phyloP scores from a whole-genome alignment of 75 land plant species.

The Cunninghamia lanceolata region DNA sequence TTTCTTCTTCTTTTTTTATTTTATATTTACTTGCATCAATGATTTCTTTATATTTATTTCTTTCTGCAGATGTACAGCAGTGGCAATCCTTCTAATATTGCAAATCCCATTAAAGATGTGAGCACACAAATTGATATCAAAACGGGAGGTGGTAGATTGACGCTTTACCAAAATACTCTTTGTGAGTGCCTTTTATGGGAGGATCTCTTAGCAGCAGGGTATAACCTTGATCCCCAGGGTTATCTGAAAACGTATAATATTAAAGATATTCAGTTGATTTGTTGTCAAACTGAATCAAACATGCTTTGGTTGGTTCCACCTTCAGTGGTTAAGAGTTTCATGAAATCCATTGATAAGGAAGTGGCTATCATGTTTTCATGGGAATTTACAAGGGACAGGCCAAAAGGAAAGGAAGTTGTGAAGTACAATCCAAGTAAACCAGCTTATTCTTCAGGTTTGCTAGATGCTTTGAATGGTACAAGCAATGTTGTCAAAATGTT shows the following conservation, averaged over 20 bases:
- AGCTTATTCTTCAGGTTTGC: conserved; percentile 35
- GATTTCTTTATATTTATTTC: background rate
- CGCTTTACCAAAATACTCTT: conserved; percentile 65
- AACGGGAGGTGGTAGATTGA: conserved; percentile 64
- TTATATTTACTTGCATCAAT: background rate
- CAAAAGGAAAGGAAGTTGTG: conserved; percentile 81
- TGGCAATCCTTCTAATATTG: conserved; percentile 94
- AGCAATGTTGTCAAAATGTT: conserved; percentile 38
- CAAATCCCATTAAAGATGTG: conserved; percentile 77
- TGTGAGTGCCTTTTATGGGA: conserved; percentile 58
- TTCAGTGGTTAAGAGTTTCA: conserved; percentile 48
- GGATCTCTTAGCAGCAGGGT: conserved; percentile 20
- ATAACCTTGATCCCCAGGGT: conserved; percentile 41
- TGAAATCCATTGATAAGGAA: conserved; percentile 30
- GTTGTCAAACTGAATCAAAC: conserved; percentile 92
- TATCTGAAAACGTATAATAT: conserved; percentile 52
- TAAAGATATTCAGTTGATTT: conserved; percentile 82
- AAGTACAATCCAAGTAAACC: conserved; percentile 36
- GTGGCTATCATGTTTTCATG: conserved; percentile 43
- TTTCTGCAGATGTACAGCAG: conserved; percentile 91
- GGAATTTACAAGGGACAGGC: conserved; percentile 83
- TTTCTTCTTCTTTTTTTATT: background rate
- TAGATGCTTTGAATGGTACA: conserved; percentile 70
- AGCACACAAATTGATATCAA: conserved; percentile 63
- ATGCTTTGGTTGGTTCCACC: conserved; percentile 76